Evolutionary conservation across 2,329 filamentous ascomycete genomes (phyloP), one percentile per base, ranked within the genome.

Genomic region (Fusarium marasasianum): DNA sequence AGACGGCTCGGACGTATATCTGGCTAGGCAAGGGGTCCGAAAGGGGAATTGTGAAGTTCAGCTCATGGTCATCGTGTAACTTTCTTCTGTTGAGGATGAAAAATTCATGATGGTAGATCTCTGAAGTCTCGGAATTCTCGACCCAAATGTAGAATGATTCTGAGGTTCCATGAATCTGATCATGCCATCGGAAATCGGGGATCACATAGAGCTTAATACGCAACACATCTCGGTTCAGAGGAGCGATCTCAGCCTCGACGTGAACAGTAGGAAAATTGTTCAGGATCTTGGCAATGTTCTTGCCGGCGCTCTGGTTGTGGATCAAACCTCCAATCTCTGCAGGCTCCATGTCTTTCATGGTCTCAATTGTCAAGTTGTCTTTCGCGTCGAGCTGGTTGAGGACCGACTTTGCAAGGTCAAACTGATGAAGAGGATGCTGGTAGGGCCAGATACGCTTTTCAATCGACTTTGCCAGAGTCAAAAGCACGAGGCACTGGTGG

Each of bases 61-160:
- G 89, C 83, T 99, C 96, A 77, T 99, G 96, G n/a, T 96, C 94
- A 80, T 98, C 95, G 75, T 97, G 91, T 6, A 99, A 87, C 86
- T 98, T 98, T 82, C 91, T 94, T 72, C 95, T 89, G 71, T 91
- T 97, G 11, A 99, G 87, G 64, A 99, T 96, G 83, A 99, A 98
- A 83, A 93, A 98, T 81, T 99, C 96, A 74, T 98, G 94, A 78
- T 99, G 96, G 78, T 98, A 98, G 45, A 99, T 98, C 82, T 98
- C 95, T 0, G 94, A 95, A 0, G 95, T 98, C 78, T 98, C 96
- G 0, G 96, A 98, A 80, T 98, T 98, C 82, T 99, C 96, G 7
- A 99, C 96, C 97, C 96, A 99, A 66, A 99, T 93, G 89, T 97
- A 99, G 84, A 97, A 99, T 8, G 96, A 96, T 79, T 99, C 96